Conservation (phyloP, 2,329 filamentous ascomycete species). For the Fusarium euwallaceae region DNA sequence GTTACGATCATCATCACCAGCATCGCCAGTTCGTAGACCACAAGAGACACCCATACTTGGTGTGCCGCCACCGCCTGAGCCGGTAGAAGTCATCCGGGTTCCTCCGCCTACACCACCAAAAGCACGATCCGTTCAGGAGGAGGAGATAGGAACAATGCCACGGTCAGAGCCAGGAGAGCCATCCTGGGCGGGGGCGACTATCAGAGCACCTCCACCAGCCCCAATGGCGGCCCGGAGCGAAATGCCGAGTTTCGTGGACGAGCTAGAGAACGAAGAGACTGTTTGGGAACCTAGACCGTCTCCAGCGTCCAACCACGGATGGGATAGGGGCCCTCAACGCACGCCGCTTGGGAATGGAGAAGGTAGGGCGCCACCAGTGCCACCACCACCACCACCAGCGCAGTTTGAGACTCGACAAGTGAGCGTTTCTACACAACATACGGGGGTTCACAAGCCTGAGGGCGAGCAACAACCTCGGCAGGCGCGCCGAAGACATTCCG, state of each 20-base stretch:
- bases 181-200: not conserved
- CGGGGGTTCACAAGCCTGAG: slow-evolving; percentile 7
- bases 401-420: slow-evolving; percentile 16
- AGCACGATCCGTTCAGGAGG: slow-evolving; percentile 14
- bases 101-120: slow-evolving; percentile 38
- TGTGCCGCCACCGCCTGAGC: slow-evolving; percentile 34
- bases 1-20: slow-evolving; percentile 5
- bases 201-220: slow-evolving; percentile 1
- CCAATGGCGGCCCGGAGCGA: slow-evolving; percentile 23
- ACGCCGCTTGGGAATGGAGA: slow-evolving; percentile 7
- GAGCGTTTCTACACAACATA: slow-evolving; percentile 19
- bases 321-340: slow-evolving; percentile 6
- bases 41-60: slow-evolving; percentile 14
- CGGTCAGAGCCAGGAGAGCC: slow-evolving; percentile 23
- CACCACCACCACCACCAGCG: slow-evolving; percentile 6
- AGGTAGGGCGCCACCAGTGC: slow-evolving; percentile 17
- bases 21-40: slow-evolving; percentile 26
- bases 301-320: slow-evolving; percentile 13
- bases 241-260: slow-evolving; percentile 9
- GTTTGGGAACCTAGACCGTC: slow-evolving; percentile 21
- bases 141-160: slow-evolving; percentile 11
- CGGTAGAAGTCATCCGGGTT: slow-evolving; percentile 13
- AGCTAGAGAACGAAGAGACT: slow-evolving; percentile 15
- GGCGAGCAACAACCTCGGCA: slow-evolving; percentile 12
- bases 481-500: slow-evolving; percentile 51